Evolutionary conservation across 306 rosid genomes (phyloP), one percentile per base, ranked within the genome.

Genomic region (Castanopsis chinensis): DNA sequence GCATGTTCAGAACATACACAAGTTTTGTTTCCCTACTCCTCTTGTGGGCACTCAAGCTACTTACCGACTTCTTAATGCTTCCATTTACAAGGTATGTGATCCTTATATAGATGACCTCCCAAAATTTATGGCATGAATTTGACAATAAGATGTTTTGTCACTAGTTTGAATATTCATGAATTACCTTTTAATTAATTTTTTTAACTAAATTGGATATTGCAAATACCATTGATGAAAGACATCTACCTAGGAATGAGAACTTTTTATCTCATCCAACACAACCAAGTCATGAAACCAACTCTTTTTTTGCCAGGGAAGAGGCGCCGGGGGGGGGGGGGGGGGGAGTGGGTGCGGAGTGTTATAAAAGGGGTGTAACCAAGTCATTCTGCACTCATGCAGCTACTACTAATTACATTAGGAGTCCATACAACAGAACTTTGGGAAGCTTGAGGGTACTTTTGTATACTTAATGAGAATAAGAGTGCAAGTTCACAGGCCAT

Each of bases 1-100:
- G 76, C 77, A 71, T 82, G 72, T 86, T 80, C 93, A 94, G 99
- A 92, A 94, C 89, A 85, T 92, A 84, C 93, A 94, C 85, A 60
- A 79, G 75, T 88, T 89, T 77, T 76, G 71, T 69, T 80, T 88
- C 80, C 89, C 92, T 56, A 78, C 86, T 78, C 83, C 86, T 61
- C 69, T 71, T 51, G 75, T 35, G 78, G 90, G 87, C 57, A 76
- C 74, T 51, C 78, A 85, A 78, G 88, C 86, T 65, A 83, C 84
- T 61, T 79, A 85, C 73, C 77, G 49, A 75, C 87, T 94, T 86
- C 45, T 78, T 35, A 86, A 85, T 85, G 92, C 97, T 84, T 89
- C 89, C 55, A 85, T 94, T 79, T 81, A 82, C 84, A 94, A 91
- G 99, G 99, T 91, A 85, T 17, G 71, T 83, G 49, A 81, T 83